These are phyloP conservation scores for Cerrena zonata DNA, from an alignment of 1,284 basidiomycete species.

Conservation along the genomic window DNA sequence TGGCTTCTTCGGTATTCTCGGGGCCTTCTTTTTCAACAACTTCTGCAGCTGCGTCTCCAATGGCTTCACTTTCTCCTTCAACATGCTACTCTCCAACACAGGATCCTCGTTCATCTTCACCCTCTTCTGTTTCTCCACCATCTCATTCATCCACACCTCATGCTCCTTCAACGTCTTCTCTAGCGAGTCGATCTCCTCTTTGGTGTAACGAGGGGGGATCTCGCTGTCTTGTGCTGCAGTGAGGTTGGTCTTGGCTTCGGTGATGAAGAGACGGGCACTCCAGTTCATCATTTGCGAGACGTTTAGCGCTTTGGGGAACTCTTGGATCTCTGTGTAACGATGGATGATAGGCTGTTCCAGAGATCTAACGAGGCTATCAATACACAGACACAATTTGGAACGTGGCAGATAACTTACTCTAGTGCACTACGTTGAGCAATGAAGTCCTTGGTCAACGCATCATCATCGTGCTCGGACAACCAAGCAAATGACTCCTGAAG, in stretches of 20 bases:
- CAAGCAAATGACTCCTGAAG: constrained; percentile 73
- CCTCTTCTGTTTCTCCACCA: constrained; percentile 74
- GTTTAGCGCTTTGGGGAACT: constrained; percentile 68
- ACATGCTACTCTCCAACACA: constrained; percentile 73
- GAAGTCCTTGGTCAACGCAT: constrained; percentile 71
- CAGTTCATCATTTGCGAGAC: constrained; percentile 79
- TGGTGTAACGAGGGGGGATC: constrained; percentile 71
- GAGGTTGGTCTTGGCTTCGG: constrained; percentile 70
- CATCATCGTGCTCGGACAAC: constrained; percentile 83
- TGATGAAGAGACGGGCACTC: constrained; percentile 74
- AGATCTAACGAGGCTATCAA: constrained; percentile 38
- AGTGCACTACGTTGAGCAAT: constrained; percentile 69
- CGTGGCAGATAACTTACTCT: constrained; percentile 54
- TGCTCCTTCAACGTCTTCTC: constrained; percentile 72
- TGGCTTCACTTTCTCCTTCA: constrained; percentile 74
- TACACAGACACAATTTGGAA: neutral
- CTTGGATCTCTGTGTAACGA: constrained; percentile 82
- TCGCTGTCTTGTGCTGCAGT: constrained; percentile 47
- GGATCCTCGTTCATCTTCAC: constrained; percentile 75
- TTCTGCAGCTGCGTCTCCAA: constrained; percentile 71
- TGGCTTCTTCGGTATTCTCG: constrained; percentile 41
- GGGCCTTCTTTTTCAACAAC: constrained; percentile 60
- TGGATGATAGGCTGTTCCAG: constrained; percentile 79
- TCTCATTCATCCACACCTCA: constrained; percentile 73
- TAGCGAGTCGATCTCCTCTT: constrained; percentile 73